Conservation (phyloP, 495 filamentous ascomycete species). For the Sphaerosporella brunnea region DNA sequence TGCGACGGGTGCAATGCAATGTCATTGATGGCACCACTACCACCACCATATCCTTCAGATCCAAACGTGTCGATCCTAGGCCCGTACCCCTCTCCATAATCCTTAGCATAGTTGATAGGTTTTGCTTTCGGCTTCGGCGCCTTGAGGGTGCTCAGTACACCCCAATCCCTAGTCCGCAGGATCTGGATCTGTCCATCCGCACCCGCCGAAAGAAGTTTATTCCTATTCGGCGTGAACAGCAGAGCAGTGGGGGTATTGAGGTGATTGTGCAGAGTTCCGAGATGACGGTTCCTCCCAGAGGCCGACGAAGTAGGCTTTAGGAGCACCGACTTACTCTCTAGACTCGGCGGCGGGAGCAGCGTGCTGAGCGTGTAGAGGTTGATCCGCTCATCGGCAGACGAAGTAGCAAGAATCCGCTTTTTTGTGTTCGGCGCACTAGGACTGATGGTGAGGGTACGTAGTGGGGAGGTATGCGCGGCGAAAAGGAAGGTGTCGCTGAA, state of each 20-base stretch:
- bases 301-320: slow-evolving; percentile 47
- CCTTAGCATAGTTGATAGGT: slow-evolving; percentile 39
- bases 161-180: slow-evolving; percentile 75
- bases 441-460: slow-evolving; percentile 77
- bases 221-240: slow-evolving; percentile 57
- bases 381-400: slow-evolving; percentile 80
- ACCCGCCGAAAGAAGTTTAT: slow-evolving; percentile 65
- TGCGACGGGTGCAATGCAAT: slow-evolving; percentile 90
- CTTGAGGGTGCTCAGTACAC: slow-evolving; percentile 73
- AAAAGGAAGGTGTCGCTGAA: slow-evolving; percentile 94
- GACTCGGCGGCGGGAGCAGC: slow-evolving; percentile 35
- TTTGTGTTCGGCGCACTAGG: slow-evolving; percentile 37
- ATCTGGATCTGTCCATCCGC: slow-evolving; percentile 84
- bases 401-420: slow-evolving; percentile 73
- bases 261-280: slow-evolving; percentile 79
- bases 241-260: slow-evolving; percentile 58
- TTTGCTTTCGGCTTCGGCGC: slow-evolving; percentile 66
- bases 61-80: slow-evolving; percentile 67
- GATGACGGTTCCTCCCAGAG: slow-evolving; percentile 61
- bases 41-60: slow-evolving; percentile 46
- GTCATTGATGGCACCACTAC: slow-evolving; percentile 82
- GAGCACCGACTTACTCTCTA: slow-evolving; percentile 29
- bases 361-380: slow-evolving; percentile 85
- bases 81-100: slow-evolving; percentile 52
- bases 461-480: slow-evolving; percentile 74